Conservation (phyloP, 805 yeast genomes). For the Suhomyces kilbournensis region DNA sequence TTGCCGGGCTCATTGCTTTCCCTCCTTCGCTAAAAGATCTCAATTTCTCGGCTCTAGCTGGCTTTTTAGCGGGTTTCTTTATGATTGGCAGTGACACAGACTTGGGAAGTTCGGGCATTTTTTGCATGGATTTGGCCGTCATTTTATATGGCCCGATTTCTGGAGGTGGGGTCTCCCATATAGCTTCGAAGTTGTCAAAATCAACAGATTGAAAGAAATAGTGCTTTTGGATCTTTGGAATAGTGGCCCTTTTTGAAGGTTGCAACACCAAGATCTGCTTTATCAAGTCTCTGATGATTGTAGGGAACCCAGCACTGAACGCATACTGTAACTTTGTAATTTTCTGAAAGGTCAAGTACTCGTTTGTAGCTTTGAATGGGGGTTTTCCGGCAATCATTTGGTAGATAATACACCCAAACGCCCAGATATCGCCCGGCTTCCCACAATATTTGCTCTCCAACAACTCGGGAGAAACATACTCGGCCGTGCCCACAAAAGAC, state of each 20-base stretch:
- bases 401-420: constrained; percentile 56
- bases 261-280: constrained; percentile 64
- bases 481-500: constrained; percentile 85
- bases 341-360: constrained; percentile 77
- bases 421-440: constrained; percentile 61
- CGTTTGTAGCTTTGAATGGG: constrained; percentile 82
- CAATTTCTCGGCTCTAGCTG: constrained; percentile 1
- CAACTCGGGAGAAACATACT: constrained; percentile 78
- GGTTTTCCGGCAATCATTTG: constrained; percentile 69
- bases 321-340: constrained; percentile 79
- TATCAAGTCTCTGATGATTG: constrained; percentile 60
- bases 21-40: constrained; percentile 6
- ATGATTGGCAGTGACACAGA: constrained; percentile 12
- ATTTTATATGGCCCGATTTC: constrained; percentile 69
- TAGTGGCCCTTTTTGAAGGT: constrained; percentile 61
- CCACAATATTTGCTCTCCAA: constrained; percentile 69
- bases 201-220: constrained; percentile 67
- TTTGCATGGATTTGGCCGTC: constrained; percentile 76
- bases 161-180: constrained; percentile 72
- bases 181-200: constrained; percentile 60
- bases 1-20: constrained; percentile 22
- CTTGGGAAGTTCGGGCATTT: constrained; percentile 47
- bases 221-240: constrained; percentile 59
- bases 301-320: constrained; percentile 63
- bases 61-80: constrained; percentile 8